These are phyloP conservation scores for Ascochyta clinopodiicola DNA, from an alignment of 2,329 filamentous ascomycete genomes.

Conservation along the genomic window DNA sequence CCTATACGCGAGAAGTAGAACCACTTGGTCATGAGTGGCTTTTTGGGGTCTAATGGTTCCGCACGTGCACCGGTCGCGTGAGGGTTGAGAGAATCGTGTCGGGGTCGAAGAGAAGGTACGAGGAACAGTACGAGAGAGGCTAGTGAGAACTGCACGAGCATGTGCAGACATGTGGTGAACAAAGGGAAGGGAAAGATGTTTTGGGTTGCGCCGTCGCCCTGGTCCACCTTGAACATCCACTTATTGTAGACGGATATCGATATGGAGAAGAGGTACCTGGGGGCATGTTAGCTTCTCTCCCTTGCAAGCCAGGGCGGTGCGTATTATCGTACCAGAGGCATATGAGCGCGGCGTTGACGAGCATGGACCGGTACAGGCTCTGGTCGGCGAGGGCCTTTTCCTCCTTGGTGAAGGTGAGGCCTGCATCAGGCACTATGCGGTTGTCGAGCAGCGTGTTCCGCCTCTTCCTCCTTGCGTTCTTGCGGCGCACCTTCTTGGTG, in stretches of 20 bases:
- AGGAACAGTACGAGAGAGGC: conserved; percentile 79
- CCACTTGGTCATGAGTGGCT: conserved; percentile 78
- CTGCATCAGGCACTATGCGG: conserved; percentile 60
- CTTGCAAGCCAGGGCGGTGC: background rate
- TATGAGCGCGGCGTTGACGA: conserved; percentile 82
- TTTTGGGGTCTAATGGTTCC: conserved; percentile 52
- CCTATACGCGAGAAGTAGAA: conserved; percentile 94
- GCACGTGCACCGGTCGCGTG: conserved; percentile 35
- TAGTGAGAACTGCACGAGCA: conserved; percentile 87
- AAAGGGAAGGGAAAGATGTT: conserved; percentile 89
- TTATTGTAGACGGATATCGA: conserved; percentile 88
- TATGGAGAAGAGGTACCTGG: conserved; percentile 79
- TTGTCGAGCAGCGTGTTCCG: conserved; percentile 76
- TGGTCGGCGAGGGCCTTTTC: conserved; percentile 79
- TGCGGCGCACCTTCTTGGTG: conserved; percentile 73
- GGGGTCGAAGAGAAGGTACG: conserved; percentile 81
- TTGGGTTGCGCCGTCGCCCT: conserved; percentile 42
- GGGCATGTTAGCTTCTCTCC: conserved; percentile 18
- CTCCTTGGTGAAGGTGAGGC: conserved; percentile 65
- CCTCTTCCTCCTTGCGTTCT: conserved; percentile 70
- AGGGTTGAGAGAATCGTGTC: conserved; percentile 52
- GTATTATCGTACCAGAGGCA: conserved; percentile 70
- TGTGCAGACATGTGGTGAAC: conserved; percentile 94
- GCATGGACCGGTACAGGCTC: conserved; percentile 70
- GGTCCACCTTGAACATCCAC: conserved; percentile 88